A percentile compares a stretch with the other conserved stretches of the same genome.
phyloP scores from a whole-genome alignment of 2,329 filamentous ascomycete species.

The Amylocarpus encephaloides region DNA sequence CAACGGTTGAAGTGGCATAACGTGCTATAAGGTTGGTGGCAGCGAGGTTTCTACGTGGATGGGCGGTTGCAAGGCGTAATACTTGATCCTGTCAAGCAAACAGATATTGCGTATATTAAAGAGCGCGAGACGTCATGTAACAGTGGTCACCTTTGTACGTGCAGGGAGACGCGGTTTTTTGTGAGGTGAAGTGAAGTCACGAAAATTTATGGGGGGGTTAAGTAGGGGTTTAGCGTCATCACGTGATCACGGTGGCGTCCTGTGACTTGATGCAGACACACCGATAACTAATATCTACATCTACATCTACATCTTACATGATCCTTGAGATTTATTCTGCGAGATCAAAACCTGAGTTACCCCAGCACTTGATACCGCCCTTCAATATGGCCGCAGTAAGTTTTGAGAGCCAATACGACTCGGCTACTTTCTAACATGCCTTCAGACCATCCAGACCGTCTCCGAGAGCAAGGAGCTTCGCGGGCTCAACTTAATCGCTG shows the following conservation, averaged over 20 bases:
- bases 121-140: too few species aligned
- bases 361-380: neutral
- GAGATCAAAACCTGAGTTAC: too few species aligned
- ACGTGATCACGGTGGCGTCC: neutral
- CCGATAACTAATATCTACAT: too few species aligned
- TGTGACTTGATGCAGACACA: neutral
- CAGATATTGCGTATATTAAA: too few species aligned
- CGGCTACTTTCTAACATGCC: conserved; percentile 4
- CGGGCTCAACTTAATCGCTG: conserved; percentile 93
- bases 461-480: conserved; percentile 94
- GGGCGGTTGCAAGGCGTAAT: too few species aligned
- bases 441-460: conserved; percentile 67
- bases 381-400: conserved; percentile 28
- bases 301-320: too few species aligned
- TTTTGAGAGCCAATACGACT: neutral
- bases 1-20: too few species aligned
- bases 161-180: neutral
- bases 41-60: too few species aligned
- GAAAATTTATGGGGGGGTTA: conserved; percentile 5
- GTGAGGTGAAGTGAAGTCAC: neutral
- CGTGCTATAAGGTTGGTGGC: too few species aligned
- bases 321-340: neutral
- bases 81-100: too few species aligned
- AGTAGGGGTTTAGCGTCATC: conserved; percentile 2
- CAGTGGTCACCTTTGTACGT: neutral